A percentile compares a stretch with the other conserved stretches of the same genome.
phyloP scores from a whole-genome alignment of 805 yeast genomes.

The Zygosaccharomyces pseudorouxii region DNA sequence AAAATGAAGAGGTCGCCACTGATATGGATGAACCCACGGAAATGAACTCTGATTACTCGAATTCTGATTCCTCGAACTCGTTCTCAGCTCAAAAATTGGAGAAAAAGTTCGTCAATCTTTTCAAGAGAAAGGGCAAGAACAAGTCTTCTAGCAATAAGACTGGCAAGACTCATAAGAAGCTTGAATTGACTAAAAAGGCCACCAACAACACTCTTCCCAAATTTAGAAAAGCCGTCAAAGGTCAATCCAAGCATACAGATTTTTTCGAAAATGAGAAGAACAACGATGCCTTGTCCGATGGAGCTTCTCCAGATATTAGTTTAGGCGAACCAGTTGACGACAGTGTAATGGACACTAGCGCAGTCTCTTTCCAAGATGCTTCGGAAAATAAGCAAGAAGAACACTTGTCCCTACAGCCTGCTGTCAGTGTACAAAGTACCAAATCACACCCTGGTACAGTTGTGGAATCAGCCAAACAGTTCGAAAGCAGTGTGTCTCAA shows the following conservation, averaged over 20 bases:
- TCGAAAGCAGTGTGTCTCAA: constrained; percentile 25
- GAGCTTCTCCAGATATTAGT: not conserved
- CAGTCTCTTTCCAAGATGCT: not conserved
- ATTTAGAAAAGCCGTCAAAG: constrained; percentile 12
- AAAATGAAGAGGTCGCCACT: not conserved
- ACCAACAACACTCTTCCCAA: constrained; percentile 13
- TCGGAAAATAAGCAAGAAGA: constrained; percentile 6
- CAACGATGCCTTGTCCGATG: not conserved
- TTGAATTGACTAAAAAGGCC: constrained; percentile 10
- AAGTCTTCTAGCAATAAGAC: constrained; percentile 4
- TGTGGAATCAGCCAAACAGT: constrained; percentile 20
- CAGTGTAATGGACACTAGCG: constrained; percentile 1
- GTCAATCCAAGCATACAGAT: constrained; percentile 5
- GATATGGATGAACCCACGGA: not conserved
- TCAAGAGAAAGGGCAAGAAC: constrained; percentile 14
- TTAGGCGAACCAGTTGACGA: constrained; percentile 11
- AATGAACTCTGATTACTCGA: constrained; percentile 1
- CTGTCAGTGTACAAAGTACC: constrained; percentile 17
- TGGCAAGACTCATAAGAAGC: constrained; percentile 1
- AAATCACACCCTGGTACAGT: constrained; percentile 8
- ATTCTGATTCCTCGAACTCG: constrained; percentile 2
- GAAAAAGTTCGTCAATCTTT: constrained; percentile 26
- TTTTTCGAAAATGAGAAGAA: not conserved
- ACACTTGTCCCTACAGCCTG: constrained; percentile 14
- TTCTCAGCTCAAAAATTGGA: constrained; percentile 17